A percentile compares a stretch with the other conserved stretches of the same genome.
Evolutionary conservation across 495 filamentous ascomycete genomes (phyloP).

Genomic region (Penicillium cinerascens): DNA sequence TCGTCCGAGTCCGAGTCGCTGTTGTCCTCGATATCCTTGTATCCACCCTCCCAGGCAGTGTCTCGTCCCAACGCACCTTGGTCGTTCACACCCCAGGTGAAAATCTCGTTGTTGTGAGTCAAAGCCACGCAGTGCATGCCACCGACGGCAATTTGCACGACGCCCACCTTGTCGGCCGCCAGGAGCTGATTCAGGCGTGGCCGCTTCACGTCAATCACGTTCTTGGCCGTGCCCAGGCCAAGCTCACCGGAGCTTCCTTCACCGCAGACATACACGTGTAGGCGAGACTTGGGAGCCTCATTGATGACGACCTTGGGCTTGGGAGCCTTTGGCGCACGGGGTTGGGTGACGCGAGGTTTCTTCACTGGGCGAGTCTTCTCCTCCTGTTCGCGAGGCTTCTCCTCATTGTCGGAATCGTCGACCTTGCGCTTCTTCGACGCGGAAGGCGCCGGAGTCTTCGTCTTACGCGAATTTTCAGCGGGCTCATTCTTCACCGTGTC

Average conservation of each 20-base stretch:
- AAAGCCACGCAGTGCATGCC: slow-evolving; percentile 64
- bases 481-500: slow-evolving; percentile 10
- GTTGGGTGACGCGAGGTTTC: slow-evolving; percentile 15
- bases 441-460: slow-evolving; percentile 15
- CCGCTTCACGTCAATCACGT: slow-evolving; percentile 62
- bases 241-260: slow-evolving; percentile 67
- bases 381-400: slow-evolving; percentile 25
- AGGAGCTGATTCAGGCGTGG: slow-evolving; percentile 62
- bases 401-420: slow-evolving; percentile 20
- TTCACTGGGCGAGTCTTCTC: slow-evolving; percentile 30
- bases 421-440: slow-evolving; percentile 42
- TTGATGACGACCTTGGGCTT: slow-evolving; percentile 40
- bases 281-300: slow-evolving; percentile 39
- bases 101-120: slow-evolving; percentile 59
- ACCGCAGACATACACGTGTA: slow-evolving; percentile 66
- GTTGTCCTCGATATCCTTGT: slow-evolving; percentile 60
- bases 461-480: slow-evolving; percentile 11
- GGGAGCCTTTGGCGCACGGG: slow-evolving; percentile 11
- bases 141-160: slow-evolving; percentile 58
- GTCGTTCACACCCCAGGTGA: slow-evolving; percentile 70
- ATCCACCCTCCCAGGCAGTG: slow-evolving; percentile 58
- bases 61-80: slow-evolving; percentile 61
- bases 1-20: slow-evolving; percentile 50
- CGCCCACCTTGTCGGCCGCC: slow-evolving; percentile 54
- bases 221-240: slow-evolving; percentile 59